A percentile compares a stretch with the other conserved stretches of the same genome.
Conservation (phyloP, 257 asterid genomes). For the Nicotiana knightiana region DNA sequence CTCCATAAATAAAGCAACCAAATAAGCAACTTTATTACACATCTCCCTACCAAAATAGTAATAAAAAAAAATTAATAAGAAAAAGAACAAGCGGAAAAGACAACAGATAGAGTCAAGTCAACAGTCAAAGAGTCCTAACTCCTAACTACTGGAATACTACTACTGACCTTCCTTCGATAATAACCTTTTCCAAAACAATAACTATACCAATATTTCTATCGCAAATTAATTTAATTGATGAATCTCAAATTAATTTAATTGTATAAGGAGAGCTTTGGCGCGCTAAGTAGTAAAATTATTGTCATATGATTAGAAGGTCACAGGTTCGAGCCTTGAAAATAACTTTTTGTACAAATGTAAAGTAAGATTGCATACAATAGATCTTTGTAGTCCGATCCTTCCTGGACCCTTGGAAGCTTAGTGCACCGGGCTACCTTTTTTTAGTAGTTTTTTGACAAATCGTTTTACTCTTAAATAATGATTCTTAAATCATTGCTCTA, state of each 20-base stretch:
- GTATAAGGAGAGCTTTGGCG: too few species aligned
- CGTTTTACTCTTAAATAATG: too few species aligned
- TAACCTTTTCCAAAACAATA: not conserved
- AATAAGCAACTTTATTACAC: not conserved
- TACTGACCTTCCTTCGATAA: not conserved
- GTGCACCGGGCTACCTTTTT: too few species aligned
- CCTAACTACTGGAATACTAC: not conserved
- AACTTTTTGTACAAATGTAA: too few species aligned
- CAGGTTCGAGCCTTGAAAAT: too few species aligned
- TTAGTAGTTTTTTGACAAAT: too few species aligned
- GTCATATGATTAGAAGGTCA: not conserved
- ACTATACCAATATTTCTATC: not conserved
- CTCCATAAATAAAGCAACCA: not conserved
- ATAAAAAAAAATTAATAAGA: not conserved
- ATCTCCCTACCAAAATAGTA: not conserved
- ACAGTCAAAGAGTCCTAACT: not conserved
- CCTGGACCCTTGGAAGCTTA: accelerated
- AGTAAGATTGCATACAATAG: too few species aligned
- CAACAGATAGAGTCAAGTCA: not conserved
- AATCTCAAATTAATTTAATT: not conserved
- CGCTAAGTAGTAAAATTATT: not conserved
- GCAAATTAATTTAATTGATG: not conserved
- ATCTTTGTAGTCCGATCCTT: too few species aligned
- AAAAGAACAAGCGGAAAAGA: not conserved
- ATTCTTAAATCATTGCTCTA: too few species aligned